These are phyloP conservation scores for Nematodospora valgi DNA, from an alignment of 805 yeast genomes.

Conservation along the genomic window DNA sequence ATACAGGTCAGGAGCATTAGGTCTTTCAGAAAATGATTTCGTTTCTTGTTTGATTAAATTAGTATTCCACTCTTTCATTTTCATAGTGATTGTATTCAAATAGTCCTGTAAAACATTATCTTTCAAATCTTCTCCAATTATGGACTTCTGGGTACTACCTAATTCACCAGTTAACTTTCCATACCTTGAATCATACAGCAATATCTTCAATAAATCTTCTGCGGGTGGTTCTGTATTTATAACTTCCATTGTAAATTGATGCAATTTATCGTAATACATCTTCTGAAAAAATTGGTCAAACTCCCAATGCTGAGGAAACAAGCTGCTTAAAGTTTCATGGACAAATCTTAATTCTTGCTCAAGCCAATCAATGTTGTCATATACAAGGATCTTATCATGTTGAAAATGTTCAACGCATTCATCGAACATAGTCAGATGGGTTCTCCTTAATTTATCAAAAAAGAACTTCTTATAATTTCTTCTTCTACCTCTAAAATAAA, in stretches of 20 bases:
- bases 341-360: conserved; percentile 75
- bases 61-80: conserved; percentile 82
- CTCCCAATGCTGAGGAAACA: conserved; percentile 76
- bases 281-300: conserved; percentile 58
- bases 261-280: conserved; percentile 65
- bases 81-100: conserved; percentile 61
- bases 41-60: conserved; percentile 68
- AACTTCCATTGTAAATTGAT: conserved; percentile 59
- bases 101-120: conserved; percentile 75
- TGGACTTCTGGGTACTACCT: conserved; percentile 36
- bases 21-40: conserved; percentile 58
- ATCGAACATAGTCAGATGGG: conserved; percentile 64
- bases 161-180: conserved; percentile 23
- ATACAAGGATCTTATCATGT: conserved; percentile 50
- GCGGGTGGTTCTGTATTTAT: conserved; percentile 79
- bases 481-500: conserved; percentile 29
- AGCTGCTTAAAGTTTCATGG: conserved; percentile 50
- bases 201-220: conserved; percentile 62
- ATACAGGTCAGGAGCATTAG: conserved; percentile 70
- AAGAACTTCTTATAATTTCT: conserved; percentile 65
- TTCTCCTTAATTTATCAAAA: conserved; percentile 51
- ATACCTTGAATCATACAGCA: conserved; percentile 74
- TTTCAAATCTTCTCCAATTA: conserved; percentile 70
- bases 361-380: conserved; percentile 77
- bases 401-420: conserved; percentile 57